Evolutionary conservation across 192 early-diverging fungal genomes (phyloP).

Genomic region (Rhizoclosmatium sp.): DNA sequence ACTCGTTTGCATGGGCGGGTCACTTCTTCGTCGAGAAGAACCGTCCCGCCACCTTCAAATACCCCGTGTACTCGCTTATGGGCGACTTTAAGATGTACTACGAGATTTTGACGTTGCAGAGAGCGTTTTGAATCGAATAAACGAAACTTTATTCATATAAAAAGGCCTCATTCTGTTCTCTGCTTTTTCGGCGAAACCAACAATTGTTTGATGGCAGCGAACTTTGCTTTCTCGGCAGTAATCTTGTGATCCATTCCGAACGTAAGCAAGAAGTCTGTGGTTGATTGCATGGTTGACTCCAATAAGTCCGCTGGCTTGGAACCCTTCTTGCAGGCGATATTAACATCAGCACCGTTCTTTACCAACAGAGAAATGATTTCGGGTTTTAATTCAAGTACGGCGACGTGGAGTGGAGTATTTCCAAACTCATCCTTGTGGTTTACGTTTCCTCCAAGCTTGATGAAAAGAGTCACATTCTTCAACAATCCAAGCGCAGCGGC

Average conservation of each 20-base stretch:
- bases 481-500: background rate
- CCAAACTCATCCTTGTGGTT: background rate
- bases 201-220: too few species aligned
- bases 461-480: background rate
- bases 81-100: slow-evolving; percentile 61
- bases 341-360: too few species aligned
- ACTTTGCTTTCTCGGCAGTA: too few species aligned
- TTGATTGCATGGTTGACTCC: too few species aligned
- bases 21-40: slow-evolving; percentile 52
- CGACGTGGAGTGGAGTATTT: background rate
- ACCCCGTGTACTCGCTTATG: slow-evolving; percentile 69
- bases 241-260: too few species aligned
- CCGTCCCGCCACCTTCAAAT: slow-evolving; percentile 77
- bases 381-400: background rate
- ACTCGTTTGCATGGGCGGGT: slow-evolving; percentile 71
- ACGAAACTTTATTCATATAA: background rate
- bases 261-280: too few species aligned
- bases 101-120: slow-evolving; percentile 26
- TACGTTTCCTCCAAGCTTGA: background rate
- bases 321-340: too few species aligned
- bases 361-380: too few species aligned
- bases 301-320: too few species aligned
- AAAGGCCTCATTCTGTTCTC: too few species aligned
- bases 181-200: too few species aligned
- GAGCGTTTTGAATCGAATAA: slow-evolving; percentile 12